phyloP scores from a whole-genome alignment of 2,329 filamentous ascomycete species.

The Colletotrichum tamarilloi region DNA sequence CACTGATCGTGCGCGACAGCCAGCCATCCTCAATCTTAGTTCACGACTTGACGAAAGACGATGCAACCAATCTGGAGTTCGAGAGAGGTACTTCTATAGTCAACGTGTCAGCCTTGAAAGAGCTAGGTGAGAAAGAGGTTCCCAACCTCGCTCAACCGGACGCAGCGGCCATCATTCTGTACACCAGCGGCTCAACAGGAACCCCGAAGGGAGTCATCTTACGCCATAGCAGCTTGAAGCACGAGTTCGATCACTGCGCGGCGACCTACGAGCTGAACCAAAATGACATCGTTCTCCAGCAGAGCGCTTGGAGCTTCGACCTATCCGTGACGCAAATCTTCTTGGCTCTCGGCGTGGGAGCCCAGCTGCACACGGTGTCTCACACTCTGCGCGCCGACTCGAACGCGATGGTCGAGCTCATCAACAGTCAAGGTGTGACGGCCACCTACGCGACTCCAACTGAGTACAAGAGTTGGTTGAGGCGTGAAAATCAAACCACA shows the following conservation, averaged over 20 bases:
- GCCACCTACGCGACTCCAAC: neutral
- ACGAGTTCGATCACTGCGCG: neutral
- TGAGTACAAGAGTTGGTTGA: neutral
- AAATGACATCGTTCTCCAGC: conserved; percentile 48
- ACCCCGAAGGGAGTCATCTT: conserved; percentile 55
- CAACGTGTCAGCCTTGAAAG: neutral
- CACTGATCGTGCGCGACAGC: conserved; percentile 43
- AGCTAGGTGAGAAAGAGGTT: neutral
- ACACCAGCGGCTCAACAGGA: conserved; percentile 45
- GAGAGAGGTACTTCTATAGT: neutral
- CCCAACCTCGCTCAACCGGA: neutral
- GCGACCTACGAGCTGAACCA: conserved; percentile 20
- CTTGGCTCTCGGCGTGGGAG: neutral
- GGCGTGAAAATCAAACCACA: neutral
- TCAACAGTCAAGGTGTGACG: neutral
- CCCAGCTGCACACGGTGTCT: neutral
- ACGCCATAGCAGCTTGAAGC: conserved; percentile 4
- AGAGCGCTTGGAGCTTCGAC: conserved; percentile 45
- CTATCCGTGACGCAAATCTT: conserved; percentile 6
- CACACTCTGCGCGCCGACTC: conserved; percentile 1
- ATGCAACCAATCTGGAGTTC: neutral
- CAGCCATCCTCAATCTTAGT: conserved; percentile 41
- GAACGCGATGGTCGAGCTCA: neutral
- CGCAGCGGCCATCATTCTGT: conserved; percentile 46
- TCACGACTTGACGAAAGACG: conserved; percentile 28